Evolutionary conservation across 75 land plant genomes (phyloP), one percentile per base, ranked within the genome.

Genomic region (Ceratopteris richardii): DNA sequence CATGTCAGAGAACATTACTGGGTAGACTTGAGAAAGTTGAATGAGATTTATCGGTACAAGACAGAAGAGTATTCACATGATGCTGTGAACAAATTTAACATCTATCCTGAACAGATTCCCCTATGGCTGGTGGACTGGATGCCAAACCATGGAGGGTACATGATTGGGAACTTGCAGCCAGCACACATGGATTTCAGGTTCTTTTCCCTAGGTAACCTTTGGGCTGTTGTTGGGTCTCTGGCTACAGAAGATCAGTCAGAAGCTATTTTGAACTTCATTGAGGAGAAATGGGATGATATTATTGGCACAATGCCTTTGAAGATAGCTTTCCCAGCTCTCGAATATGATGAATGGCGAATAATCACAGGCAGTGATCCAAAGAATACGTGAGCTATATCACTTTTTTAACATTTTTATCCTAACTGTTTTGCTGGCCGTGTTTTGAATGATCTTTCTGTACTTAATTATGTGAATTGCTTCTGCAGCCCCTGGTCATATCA

Each of bases 181-280:
- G 92, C 88, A 58, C 84, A 87, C 52, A 84, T 84, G 88, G 88
- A 87, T 55, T 87, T 87, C 44, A 73, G 91, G 66, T 87, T 83
- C 61, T 87, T 87, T 59, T 72, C 82, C 29, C 82, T 84, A 57
- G 88, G 92, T 18, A 87, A 87, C 54, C 69, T 84, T 16, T 87
- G 88, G 88, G 66, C 92, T 9, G 75, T 84, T 29, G 44, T 76
- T 44, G 72, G 77, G 26, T 84, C 84, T 62, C 42, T 87, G 42
- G 74, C 82, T 18, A 84, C 92, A 18, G 82, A 79, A 33, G 74
- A 69, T 33, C 88, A 87, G 43, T 73, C 80, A 31, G 75, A 73
- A 66, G 68, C 67, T 52, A 71, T 87, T 21, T 46, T 87, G 37
- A 72, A 78, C 47, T 56, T 84, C 10, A 80, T 87, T 59, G 77